Evolutionary conservation across 495 filamentous ascomycete genomes (phyloP).

Genomic region (Cenococcum geophilum): DNA sequence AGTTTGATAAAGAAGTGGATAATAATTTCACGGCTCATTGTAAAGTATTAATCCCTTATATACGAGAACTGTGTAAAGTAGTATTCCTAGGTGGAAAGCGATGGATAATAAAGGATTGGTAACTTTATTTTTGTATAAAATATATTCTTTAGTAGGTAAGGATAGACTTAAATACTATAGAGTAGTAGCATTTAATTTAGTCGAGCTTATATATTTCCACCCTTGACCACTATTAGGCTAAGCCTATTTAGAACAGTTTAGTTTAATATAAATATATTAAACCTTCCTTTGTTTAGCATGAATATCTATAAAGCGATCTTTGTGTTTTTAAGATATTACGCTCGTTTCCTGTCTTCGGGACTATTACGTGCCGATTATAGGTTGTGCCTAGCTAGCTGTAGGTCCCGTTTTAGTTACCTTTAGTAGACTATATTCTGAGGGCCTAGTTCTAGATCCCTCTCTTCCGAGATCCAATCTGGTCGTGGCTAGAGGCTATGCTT

Average conservation of each 20-base stretch:
- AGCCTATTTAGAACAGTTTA: conserved; percentile 6
- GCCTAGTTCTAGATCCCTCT: neutral
- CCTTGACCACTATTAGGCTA: neutral
- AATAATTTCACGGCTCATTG: conserved; percentile 37
- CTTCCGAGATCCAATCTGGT: conserved; percentile 7
- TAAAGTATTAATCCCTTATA: conserved; percentile 33
- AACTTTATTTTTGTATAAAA: conserved; percentile 29
- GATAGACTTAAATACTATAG: conserved; percentile 12
- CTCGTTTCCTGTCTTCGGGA: conserved; percentile 1
- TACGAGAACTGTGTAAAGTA: conserved; percentile 36
- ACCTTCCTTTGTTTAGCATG: neutral
- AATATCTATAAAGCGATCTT: conserved; percentile 10
- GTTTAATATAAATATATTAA: conserved; percentile 5
- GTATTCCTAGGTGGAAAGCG: conserved; percentile 22
- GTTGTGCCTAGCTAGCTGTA: conserved; percentile 6
- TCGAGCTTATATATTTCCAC: neutral
- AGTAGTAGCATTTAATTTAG: conserved; percentile 14
- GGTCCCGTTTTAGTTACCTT: conserved; percentile 5
- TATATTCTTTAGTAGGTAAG: conserved; percentile 22
- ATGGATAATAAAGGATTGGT: neutral
- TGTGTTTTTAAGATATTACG: neutral
- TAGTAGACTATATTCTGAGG: neutral
- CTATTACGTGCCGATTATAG: conserved; percentile 6
- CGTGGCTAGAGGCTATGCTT: conserved; percentile 1
- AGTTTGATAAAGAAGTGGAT: conserved; percentile 34